A percentile compares a stretch with the other conserved stretches of the same genome.
Evolutionary conservation across 2,329 filamentous ascomycete genomes (phyloP).

Genomic region (Aspergillus sp.): DNA sequence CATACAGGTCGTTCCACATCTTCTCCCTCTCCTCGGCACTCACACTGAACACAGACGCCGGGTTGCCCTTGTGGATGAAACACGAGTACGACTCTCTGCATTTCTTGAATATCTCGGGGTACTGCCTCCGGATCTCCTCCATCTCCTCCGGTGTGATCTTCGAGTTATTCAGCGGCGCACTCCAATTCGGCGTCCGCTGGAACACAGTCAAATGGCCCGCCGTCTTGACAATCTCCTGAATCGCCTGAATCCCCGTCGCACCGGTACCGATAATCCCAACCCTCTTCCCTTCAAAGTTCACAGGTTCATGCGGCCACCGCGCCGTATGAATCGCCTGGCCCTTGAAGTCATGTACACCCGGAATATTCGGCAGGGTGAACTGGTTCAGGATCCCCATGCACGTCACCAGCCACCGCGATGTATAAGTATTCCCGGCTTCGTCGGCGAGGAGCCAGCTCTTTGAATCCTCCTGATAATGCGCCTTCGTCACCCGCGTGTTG

Average conservation of each 20-base stretch:
- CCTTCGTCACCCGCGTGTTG: conserved; percentile 39
- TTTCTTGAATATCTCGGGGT: conserved; percentile 53
- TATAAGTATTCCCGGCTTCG: conserved; percentile 40
- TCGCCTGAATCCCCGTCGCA: conserved; percentile 56
- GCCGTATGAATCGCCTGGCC: conserved; percentile 58
- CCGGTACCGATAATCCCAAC: conserved; percentile 59
- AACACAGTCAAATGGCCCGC: conserved; percentile 60
- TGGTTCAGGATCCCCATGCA: conserved; percentile 50
- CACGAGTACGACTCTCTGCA: conserved; percentile 58
- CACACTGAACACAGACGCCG: conserved; percentile 59
- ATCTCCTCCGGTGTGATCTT: not conserved
- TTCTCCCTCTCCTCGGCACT: conserved; percentile 51
- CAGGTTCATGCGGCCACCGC: conserved; percentile 51
- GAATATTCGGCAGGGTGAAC: conserved; percentile 42
- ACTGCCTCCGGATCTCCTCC: conserved; percentile 22
- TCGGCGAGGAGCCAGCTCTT: conserved; percentile 48
- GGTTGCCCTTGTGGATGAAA: conserved; percentile 57
- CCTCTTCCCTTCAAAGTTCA: conserved; percentile 49
- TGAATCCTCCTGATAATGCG: conserved; percentile 1
- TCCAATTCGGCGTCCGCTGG: conserved; percentile 66
- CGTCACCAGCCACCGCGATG: conserved; percentile 47
- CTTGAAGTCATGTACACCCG: conserved; percentile 45
- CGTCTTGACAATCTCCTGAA: conserved; percentile 59
- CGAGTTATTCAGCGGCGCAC: conserved; percentile 55
- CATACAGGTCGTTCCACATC: conserved; percentile 53